Evolutionary conservation across 805 yeast genomes (phyloP), one percentile per base, ranked within the genome.

Genomic region (Candida arabinofermentans): DNA sequence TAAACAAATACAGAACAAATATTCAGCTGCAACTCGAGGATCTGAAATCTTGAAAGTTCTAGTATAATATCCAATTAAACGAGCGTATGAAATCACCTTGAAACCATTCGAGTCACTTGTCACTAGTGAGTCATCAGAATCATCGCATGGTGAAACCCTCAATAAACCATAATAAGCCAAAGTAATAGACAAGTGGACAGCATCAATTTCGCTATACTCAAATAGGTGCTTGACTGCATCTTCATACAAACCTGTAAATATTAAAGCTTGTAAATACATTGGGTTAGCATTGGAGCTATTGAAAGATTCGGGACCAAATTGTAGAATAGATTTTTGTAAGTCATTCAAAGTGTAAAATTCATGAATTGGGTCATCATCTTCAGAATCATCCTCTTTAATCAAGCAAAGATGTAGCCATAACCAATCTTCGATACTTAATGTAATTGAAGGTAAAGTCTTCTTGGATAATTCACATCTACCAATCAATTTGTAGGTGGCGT

Each of bases 371-470:
- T 43, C 50, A n/a, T 43, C 49, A 5, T 46, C 47, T 13, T 63
- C 65, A 29, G 51, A 13, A 16, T 45, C 58, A 35, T 69, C 74
- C 54, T 86, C 91, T 42, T 81, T 77, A 13, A 86, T 78, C 23
- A 91, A 71, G 63, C 80, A 74, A 42, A 93, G 72, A 63, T 93
- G 97, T 58, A 86, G 78, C 99, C 99, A 91, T 37, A 91, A 62
- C 98, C 98, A 91, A 65, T 91, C 98, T 62, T 91, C 98, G 36
- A 90, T 77, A 44, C 95, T 86, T 27, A 80, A 65, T 24, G 91
- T 77, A 29, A 76, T 69, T n/a, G 80, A 61, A 27, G 95, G 79
- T 53, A 90, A 66, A 48, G 76, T 67, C 62, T 80, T 79, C 62
- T 81, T 72, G 36, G 84, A 69, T 57, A 83, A 58, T 66, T 81